Percentiles rank a stretch among this genome's conserved stretches.
phyloP scores from a whole-genome alignment of 2,329 filamentous ascomycete species.

The Cryphonectria naterciae region DNA sequence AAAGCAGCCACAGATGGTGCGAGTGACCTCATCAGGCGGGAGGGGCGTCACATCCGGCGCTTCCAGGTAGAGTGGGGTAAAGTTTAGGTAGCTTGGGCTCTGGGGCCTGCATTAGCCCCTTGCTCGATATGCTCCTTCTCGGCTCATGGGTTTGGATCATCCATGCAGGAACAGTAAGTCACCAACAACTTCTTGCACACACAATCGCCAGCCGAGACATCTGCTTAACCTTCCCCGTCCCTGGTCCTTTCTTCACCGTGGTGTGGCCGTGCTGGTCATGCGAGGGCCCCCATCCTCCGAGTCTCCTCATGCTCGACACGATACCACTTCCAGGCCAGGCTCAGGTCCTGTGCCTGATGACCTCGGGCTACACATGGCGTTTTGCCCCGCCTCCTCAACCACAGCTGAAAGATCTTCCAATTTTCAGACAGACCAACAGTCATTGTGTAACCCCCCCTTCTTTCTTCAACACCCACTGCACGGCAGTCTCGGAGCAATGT shows the following conservation, averaged over 20 bases:
- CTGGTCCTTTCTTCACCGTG: not conserved
- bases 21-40: not conserved
- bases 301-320: not conserved
- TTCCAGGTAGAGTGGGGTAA: not conserved
- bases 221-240: not conserved
- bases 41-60: constrained; percentile 1
- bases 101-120: constrained; percentile 2
- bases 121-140: not conserved
- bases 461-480: not conserved
- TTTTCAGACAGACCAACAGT: not conserved
- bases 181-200: not conserved
- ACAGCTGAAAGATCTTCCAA: not conserved
- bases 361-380: not conserved
- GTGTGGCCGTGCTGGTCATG: too few species aligned
- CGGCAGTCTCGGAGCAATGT: not conserved
- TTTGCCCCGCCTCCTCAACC: not conserved
- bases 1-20: not conserved
- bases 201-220: not conserved
- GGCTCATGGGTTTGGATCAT: not conserved
- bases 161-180: not conserved
- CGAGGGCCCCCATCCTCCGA: not conserved
- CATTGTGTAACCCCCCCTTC: not conserved
- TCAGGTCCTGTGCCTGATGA: not conserved
- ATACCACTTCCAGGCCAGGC: not conserved
- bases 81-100: not conserved